Evolutionary conservation across 2,329 filamentous ascomycete genomes (phyloP).

Genomic region (Penicillium frequentans): DNA sequence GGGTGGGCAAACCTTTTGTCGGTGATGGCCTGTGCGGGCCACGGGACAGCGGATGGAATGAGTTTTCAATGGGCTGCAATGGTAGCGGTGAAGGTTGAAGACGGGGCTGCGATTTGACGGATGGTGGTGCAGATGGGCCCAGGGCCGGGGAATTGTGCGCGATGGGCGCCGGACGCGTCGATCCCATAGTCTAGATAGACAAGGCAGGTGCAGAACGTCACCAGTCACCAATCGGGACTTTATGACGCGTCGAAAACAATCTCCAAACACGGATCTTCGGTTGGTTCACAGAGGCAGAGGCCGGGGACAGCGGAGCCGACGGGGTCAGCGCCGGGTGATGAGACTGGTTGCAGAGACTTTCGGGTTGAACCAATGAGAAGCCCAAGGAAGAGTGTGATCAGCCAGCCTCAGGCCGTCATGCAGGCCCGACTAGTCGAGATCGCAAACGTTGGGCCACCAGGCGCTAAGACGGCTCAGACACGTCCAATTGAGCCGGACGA

Average conservation of each 20-base stretch:
- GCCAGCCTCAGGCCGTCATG: constrained; percentile 24
- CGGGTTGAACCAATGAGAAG: constrained; percentile 15
- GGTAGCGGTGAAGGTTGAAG: constrained; percentile 57
- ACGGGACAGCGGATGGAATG: constrained; percentile 59
- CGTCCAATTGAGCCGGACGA: constrained; percentile 15
- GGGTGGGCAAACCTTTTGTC: constrained; percentile 60
- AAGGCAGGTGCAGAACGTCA: constrained; percentile 11
- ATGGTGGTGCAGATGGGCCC: constrained; percentile 39
- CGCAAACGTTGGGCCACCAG: constrained; percentile 26
- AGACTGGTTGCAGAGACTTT: constrained; percentile 16
- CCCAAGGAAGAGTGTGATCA: constrained; percentile 9
- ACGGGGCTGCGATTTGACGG: constrained; percentile 35
- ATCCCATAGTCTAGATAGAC: constrained; percentile 33
- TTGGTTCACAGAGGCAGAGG: constrained; percentile 1
- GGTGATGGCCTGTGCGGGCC: constrained; percentile 62
- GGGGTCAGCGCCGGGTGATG: constrained; percentile 10
- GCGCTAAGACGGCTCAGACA: constrained; percentile 24
- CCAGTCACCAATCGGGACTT: constrained; percentile 16
- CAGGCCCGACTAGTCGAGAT: constrained; percentile 17
- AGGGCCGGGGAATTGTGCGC: constrained; percentile 62
- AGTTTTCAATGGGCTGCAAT: constrained; percentile 43
- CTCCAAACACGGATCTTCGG: constrained; percentile 10
- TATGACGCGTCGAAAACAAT: constrained; percentile 30
- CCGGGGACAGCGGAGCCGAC: constrained; percentile 16
- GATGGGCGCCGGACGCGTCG: constrained; percentile 46